Evolutionary conservation across 768 basidiomycete species (phyloP).

Genomic region (Tulasnella sp.): DNA sequence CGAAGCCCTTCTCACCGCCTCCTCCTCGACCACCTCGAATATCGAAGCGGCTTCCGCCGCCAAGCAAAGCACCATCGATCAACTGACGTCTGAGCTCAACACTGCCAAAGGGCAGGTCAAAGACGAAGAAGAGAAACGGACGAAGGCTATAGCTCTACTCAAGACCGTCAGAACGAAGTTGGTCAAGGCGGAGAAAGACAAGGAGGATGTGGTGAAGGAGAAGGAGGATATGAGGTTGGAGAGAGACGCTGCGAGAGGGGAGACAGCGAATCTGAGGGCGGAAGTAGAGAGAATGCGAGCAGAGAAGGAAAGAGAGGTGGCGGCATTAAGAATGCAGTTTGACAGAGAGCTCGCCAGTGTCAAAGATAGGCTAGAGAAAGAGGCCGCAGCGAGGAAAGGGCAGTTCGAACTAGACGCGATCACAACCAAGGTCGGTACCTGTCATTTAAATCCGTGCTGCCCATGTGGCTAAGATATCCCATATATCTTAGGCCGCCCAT

Average conservation of each 20-base stretch:
- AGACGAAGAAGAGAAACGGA: slow-evolving; percentile 96
- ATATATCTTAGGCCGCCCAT: slow-evolving; percentile 50
- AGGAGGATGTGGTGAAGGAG: slow-evolving; percentile 68
- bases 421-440: slow-evolving; percentile 53
- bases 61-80: slow-evolving; percentile 49
- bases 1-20: slow-evolving; percentile 58
- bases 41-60: slow-evolving; percentile 44
- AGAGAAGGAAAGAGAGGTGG: slow-evolving; percentile 33
- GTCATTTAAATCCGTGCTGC: neutral
- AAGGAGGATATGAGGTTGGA: slow-evolving; percentile 43
- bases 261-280: slow-evolving; percentile 48
- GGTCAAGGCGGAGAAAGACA: slow-evolving; percentile 93
- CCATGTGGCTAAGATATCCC: neutral
- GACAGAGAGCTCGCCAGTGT: slow-evolving; percentile 58
- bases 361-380: slow-evolving; percentile 68
- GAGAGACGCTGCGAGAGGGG: slow-evolving; percentile 36
- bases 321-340: slow-evolving; percentile 50
- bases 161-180: slow-evolving; percentile 95
- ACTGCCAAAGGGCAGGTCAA: slow-evolving; percentile 56
- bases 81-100: slow-evolving; percentile 56
- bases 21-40: slow-evolving; percentile 27
- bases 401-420: slow-evolving; percentile 74
- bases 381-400: slow-evolving; percentile 51
- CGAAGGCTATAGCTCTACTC: slow-evolving; percentile 83
- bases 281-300: slow-evolving; percentile 39